Conservation (phyloP, 306 rosid genomes). For the Inga leiocalycina region DNA sequence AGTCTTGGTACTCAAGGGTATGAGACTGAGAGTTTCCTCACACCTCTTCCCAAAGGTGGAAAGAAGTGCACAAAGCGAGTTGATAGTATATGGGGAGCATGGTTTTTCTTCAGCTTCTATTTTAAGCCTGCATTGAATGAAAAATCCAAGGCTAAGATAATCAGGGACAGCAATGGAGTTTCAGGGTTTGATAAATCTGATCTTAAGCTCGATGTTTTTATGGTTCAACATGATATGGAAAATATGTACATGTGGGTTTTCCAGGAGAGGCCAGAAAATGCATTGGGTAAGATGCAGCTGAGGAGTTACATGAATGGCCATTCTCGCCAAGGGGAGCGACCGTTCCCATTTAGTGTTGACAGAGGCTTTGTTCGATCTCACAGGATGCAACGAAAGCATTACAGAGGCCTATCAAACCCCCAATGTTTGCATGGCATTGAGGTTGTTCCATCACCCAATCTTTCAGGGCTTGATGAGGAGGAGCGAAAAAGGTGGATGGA, state of each 20-base stretch:
- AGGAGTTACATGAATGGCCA: constrained; percentile 4
- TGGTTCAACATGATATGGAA: constrained; percentile 4
- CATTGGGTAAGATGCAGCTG: constrained; percentile 10
- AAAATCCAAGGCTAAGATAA: constrained; percentile 7
- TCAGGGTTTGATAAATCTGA: constrained; percentile 3
- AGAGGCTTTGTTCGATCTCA: constrained; percentile 4
- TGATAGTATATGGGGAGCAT: constrained; percentile 1
- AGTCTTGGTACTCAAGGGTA: not conserved
- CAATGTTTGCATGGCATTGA: constrained; percentile 11
- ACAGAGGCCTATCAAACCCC: constrained; percentile 11
- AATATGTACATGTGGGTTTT: constrained; percentile 5
- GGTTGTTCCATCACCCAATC: not conserved
- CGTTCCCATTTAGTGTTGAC: not conserved
- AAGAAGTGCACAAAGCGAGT: not conserved
- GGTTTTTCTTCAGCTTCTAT: constrained; percentile 6
- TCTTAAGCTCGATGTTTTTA: not conserved
- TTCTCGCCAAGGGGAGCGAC: constrained; percentile 5
- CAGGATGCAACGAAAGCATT: constrained; percentile 12
- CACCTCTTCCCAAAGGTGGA: constrained; percentile 1
- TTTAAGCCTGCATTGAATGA: not conserved
- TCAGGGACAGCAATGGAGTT: constrained; percentile 2
- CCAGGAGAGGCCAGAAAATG: constrained; percentile 4
- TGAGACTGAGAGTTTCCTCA: constrained; percentile 9
- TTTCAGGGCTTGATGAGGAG: not conserved
- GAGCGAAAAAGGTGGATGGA: not conserved